Evolutionary conservation across 2,329 filamentous ascomycete species (phyloP), one percentile per base, ranked within the genome.

Genomic region (Aureobasidium uvarum): DNA sequence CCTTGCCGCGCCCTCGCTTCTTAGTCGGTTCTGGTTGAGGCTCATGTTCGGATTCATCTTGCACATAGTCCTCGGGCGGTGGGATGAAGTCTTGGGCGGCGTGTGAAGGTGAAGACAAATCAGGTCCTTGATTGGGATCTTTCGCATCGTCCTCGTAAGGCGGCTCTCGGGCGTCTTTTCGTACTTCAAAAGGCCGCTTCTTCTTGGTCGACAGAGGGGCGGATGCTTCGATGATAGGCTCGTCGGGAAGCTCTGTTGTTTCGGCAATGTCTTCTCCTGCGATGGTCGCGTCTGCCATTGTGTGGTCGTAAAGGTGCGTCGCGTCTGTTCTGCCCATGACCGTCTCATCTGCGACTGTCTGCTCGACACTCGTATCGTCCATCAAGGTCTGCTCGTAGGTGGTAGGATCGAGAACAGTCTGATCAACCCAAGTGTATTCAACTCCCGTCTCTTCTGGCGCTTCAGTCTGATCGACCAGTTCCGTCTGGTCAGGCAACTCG

Each of bases 401-500:
- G 7, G 62, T 64, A 8, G 48, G 38, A 20, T 63, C 60, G 33
- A 51, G 5, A 18, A 50, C 55, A 16, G 62, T 64, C 20, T 56
- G 62, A 31, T 64, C 62, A 2, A 58, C 28, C 51, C 31, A 58
- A 10, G 62, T 64, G 33, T 64, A 58, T 58, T 69, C 68, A n/a
- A 54, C 39, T 23, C 50, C 60, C 36, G 48, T 63, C 38, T 63
- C 52, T 41, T 65, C 63, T 46, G 52, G 52, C 16, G 33, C 28
- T 43, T 63, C 60, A 16, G 60, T 63, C 18, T 63, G 36, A 13
- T 65, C 66, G 33, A 13, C 13, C 31, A 46, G 5, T 50, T 68
- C 68, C 18, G 66, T 59, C 38, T 64, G 69, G 13, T 66, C 66
- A 48, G 54, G 66, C 54, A n/a, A 67, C 14, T 56, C 62, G 3